Conservation (phyloP, 768 basidiomycete genomes). For the Solioccasus polychromus region DNA sequence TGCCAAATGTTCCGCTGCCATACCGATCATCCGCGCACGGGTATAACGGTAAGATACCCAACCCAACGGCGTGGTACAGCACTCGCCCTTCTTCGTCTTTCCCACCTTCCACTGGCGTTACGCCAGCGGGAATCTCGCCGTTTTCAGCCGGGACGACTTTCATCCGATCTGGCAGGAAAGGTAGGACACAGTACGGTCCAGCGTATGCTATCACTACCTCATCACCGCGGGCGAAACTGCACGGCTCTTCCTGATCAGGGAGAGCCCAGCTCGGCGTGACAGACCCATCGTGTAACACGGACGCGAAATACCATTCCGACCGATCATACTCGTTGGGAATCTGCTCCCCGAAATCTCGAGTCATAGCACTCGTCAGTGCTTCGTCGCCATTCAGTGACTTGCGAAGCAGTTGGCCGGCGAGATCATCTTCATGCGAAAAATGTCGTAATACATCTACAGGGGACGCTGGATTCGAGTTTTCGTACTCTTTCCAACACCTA, state of each 20-base stretch:
- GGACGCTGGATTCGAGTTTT: background rate
- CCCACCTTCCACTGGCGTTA: conserved; percentile 3
- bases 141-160: background rate
- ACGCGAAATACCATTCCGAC: conserved; percentile 3
- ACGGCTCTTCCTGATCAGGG: background rate
- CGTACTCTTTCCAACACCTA: conserved; percentile 6
- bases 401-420: conserved; percentile 3
- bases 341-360: background rate
- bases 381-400: conserved; percentile 1
- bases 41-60: too few relatives aligned
- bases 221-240: background rate
- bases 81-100: conserved; percentile 1
- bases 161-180: conserved; percentile 1
- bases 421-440: conserved; percentile 2
- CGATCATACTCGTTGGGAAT: background rate
- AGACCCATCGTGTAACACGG: conserved; percentile 1
- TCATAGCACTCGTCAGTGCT: background rate
- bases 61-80: conserved; percentile 5
- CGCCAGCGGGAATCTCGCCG: background rate
- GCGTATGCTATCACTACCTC: background rate
- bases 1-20: too few relatives aligned
- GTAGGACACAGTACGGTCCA: conserved; percentile 5
- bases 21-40: too few relatives aligned
- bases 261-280: background rate
- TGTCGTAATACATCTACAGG: background rate